A percentile compares a stretch with the other conserved stretches of the same genome.
Conservation (phyloP, 2,329 filamentous ascomycete genomes). For the Alternaria ventricosa region DNA sequence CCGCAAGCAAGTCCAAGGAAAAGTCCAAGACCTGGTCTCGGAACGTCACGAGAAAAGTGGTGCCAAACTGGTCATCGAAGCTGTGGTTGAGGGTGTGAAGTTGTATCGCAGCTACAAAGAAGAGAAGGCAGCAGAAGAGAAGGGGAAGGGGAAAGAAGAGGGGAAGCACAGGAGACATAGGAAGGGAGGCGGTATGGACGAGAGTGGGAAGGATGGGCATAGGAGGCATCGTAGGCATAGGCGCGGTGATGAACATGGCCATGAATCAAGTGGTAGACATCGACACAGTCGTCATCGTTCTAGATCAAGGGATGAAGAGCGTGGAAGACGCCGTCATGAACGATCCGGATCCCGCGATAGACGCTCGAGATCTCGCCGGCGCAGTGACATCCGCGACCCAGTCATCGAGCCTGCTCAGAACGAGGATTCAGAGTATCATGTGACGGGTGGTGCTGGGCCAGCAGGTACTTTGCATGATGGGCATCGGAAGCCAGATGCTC, state of each 20-base stretch:
- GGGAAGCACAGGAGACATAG: background rate
- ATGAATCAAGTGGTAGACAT: background rate
- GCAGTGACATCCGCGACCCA: background rate
- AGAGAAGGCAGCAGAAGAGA: constrained; percentile 9
- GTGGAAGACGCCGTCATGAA: background rate
- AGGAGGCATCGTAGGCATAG: background rate
- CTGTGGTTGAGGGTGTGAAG: constrained; percentile 24
- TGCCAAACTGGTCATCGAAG: constrained; percentile 24
- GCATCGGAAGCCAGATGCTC: background rate
- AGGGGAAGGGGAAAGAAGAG: background rate
- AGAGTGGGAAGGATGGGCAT: background rate
- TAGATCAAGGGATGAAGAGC: background rate
- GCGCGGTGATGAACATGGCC: background rate
- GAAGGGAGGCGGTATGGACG: background rate
- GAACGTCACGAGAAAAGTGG: constrained; percentile 16
- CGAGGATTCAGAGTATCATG: background rate
- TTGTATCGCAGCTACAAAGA: constrained; percentile 25
- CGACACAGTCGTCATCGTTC: background rate
- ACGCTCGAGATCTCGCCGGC: background rate
- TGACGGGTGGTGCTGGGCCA: constrained; percentile 9
- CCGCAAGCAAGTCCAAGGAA: constrained; percentile 20
- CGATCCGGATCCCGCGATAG: background rate
- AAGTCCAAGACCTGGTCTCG: constrained; percentile 19
- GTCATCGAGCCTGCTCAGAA: background rate
- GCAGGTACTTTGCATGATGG: background rate